Percentiles rank a stretch among this genome's conserved stretches.
phyloP scores from a whole-genome alignment of 2,329 filamentous ascomycete species.

The Claviceps humidiphila region DNA sequence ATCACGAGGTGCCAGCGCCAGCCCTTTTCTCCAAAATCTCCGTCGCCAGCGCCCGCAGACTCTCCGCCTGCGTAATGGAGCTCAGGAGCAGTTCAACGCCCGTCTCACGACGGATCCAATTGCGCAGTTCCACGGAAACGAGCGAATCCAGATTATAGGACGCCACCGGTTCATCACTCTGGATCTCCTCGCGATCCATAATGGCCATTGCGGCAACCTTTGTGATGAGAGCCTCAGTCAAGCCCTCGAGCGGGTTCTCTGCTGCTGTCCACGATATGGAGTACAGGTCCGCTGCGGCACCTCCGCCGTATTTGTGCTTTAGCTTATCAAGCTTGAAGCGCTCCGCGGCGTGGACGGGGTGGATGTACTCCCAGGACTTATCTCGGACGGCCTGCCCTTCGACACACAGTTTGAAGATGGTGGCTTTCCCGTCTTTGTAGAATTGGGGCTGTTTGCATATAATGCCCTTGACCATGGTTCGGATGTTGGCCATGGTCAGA shows the following conservation, averaged over 20 bases:
- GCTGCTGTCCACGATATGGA: slow-evolving; percentile 3
- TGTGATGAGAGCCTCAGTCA: slow-evolving; percentile 5
- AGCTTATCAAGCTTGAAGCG: slow-evolving; percentile 1
- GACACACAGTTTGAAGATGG: background rate
- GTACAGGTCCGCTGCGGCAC: background rate
- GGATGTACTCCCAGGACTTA: slow-evolving; percentile 1
- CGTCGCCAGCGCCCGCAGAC: slow-evolving; percentile 2
- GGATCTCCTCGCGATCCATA: slow-evolving; percentile 11
- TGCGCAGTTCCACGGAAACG: slow-evolving; percentile 26
- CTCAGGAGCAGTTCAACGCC: slow-evolving; percentile 17
- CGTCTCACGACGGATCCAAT: slow-evolving; percentile 25
- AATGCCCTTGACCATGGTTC: slow-evolving; percentile 5
- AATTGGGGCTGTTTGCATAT: slow-evolving; percentile 1
- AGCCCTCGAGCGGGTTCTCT: background rate
- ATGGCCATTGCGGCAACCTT: slow-evolving; percentile 7
- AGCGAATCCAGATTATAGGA: slow-evolving; percentile 30
- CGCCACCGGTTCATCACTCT: slow-evolving; percentile 14
- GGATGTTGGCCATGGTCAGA: slow-evolving; percentile 4
- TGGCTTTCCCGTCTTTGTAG: background rate
- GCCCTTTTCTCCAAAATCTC: slow-evolving; percentile 1
- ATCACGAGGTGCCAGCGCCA: background rate
- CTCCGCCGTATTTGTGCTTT: background rate
- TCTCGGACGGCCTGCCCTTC: background rate
- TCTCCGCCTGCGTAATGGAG: slow-evolving; percentile 3
- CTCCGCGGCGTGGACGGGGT: background rate